phyloP scores from a whole-genome alignment of 331 rosid species.

The Spiraea crenata region DNA sequence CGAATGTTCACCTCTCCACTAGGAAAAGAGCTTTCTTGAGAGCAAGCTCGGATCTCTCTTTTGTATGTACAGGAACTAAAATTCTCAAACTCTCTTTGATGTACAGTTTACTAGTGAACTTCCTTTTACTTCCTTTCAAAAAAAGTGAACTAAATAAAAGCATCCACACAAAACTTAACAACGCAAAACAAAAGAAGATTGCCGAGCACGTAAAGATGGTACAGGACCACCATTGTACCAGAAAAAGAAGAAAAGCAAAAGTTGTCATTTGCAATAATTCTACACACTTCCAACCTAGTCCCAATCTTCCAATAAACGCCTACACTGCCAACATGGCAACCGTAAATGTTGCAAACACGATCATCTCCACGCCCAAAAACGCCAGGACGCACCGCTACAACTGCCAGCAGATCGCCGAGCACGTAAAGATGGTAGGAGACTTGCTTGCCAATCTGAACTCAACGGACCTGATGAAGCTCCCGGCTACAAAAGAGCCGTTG shows the following conservation, averaged over 20 bases:
- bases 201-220: no score
- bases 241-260: background rate
- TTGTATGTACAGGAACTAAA: no score
- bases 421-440: conserved; percentile 30
- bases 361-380: conserved; percentile 25
- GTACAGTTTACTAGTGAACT: no score
- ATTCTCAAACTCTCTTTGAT: no score
- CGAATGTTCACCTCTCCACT: no score
- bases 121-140: no score
- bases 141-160: background rate
- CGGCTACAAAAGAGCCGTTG: conserved; percentile 35
- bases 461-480: conserved; percentile 28
- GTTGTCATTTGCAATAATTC: background rate
- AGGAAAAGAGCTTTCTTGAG: no score
- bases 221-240: background rate
- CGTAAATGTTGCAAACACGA: conserved; percentile 8
- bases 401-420: conserved; percentile 37
- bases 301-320: no score
- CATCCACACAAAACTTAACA: background rate
- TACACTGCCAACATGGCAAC: conserved; percentile 18
- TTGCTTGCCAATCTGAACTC: conserved; percentile 28
- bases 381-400: conserved; percentile 31
- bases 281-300: no score
- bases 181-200: background rate
- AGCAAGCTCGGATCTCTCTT: no score